Evolutionary conservation across 2,329 filamentous ascomycete species (phyloP), one percentile per base, ranked within the genome.

Genomic region (Penicillium psychrosexuale): DNA sequence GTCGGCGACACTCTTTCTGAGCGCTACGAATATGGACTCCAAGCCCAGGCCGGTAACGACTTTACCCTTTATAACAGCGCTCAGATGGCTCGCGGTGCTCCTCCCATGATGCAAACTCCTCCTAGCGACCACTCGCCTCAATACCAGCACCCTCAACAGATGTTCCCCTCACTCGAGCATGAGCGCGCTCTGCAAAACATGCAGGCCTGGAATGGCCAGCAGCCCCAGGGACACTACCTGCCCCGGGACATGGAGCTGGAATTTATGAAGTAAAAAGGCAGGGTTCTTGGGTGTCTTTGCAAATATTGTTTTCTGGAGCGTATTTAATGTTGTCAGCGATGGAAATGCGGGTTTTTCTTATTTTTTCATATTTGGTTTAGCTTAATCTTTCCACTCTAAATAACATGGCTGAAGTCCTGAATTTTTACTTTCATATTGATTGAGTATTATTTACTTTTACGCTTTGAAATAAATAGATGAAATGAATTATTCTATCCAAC

Each of bases 51-150:
- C 1, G 47, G 48, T 8, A 57, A 59, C 36, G 68, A 70, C 37
- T 69, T 70, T 36, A 67, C 67, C 5, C 60, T 70, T 24, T 69
- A 62, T 38, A 61, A 64, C 13, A 36, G 24, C 9, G 33, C 40
- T 3, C 36, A 51, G 38, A 43, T 48, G 33, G 44, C 40, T 24
- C 34, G 34, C 28, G 36, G 45, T n/a, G 55, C 49, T 7, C 54
- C 38, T 0, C 43, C 48, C 17, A 53, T 53, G 53, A 49, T 56
- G 53, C 42, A 44, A 19, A 42, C 40, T 19, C 11, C 40, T 19
- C 11, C 42, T 24, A 53, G 51, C 15, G 43, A 58, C 45, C 47
- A 57, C 34, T 51, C 62, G 2, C 33, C 48, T 47, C 53, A 50
- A 31, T 56, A 55, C 33, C 43, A 52, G 15, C 47, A 47, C 19